Evolutionary conservation across 129 eudicot species (phyloP), one percentile per base, ranked within the genome.

Genomic region (Silybum marianum): DNA sequence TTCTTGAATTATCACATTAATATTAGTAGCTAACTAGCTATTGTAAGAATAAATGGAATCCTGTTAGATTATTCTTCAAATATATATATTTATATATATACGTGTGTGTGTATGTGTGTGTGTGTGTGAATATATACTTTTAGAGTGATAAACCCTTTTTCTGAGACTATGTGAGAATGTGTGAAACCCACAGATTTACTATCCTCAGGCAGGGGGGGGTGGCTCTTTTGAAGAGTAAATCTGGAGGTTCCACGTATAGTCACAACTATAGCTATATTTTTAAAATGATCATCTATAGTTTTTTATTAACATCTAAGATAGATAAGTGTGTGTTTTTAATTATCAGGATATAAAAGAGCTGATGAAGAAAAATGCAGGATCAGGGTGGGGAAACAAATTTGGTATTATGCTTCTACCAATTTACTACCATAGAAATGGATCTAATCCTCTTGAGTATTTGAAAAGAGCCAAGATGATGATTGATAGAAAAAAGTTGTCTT

Each of bases 341-440:
- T n/a, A 21, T 13, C 88, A 91, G 98, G 95, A 90, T 68, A 69
- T 90, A 1, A 73, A 88, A 14, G 88, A 94, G 69, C 68, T 92
- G 82, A 86, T 87, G 91, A 73, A 63, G 73, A 72, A 83, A 62
- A 82, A 81, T 75, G 69, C 84, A 60, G 82, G 86, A 69, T 66
- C 78, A 5, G 76, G 92, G 2, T 90, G 94, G 92, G 99, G 97
- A 10, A 92, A 95, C 86, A 89, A 92, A 84, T 87, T 93, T 63
- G 97, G 94, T 21, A 82, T 89, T 44, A 77, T 95, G 65, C 90
- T 90, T 1, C 60, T 90, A 79, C 97, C 99, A 0, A 72, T 92
- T 40, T 80, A 86, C 77, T 95, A 93, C 71, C 89, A 88, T 26
- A 90, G 73, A 81, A 39, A 63, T 22, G 65, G 76, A 11, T 69